These are phyloP conservation scores for Royoungia palumana DNA, from an alignment of 768 basidiomycete genomes.

Conservation along the genomic window DNA sequence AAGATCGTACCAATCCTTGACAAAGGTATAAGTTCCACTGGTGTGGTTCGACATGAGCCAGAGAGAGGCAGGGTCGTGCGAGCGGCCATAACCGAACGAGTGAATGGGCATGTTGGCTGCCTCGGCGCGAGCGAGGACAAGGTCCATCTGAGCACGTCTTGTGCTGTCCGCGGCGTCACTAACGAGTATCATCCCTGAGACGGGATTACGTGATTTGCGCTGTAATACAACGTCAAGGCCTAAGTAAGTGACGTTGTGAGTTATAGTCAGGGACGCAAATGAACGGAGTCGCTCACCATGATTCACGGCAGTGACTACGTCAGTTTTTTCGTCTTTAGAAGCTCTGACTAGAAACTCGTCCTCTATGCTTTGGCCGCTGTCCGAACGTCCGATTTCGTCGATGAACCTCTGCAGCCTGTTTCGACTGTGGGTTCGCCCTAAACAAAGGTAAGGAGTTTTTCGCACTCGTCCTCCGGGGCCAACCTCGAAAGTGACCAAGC, in stretches of 20 bases:
- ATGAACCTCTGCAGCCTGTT: slow-evolving; percentile 73
- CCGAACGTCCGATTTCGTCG: slow-evolving; percentile 55
- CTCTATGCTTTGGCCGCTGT: slow-evolving; percentile 45
- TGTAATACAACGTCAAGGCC: slow-evolving; percentile 93
- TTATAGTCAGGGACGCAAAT: not conserved
- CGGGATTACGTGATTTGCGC: slow-evolving; percentile 85
- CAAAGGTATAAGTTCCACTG: slow-evolving; percentile 94
- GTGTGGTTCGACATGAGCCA: slow-evolving; percentile 99
- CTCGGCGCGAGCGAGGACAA: slow-evolving; percentile 94
- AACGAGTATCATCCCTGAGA: slow-evolving; percentile 89
- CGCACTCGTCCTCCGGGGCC: slow-evolving; percentile 78
- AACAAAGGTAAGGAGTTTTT: slow-evolving; percentile 88
- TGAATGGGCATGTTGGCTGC: slow-evolving; percentile 97
- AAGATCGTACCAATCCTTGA: slow-evolving; percentile 97
- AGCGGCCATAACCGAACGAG: slow-evolving; percentile 93
- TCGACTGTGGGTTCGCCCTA: slow-evolving; percentile 67
- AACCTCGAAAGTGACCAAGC: slow-evolving; percentile 90
- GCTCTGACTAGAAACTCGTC: slow-evolving; percentile 66
- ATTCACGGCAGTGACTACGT: slow-evolving; percentile 98
- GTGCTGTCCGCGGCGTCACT: slow-evolving; percentile 92
- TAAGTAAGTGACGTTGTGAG: slow-evolving; percentile 23
- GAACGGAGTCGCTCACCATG: slow-evolving; percentile 52
- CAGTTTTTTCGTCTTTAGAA: slow-evolving; percentile 89
- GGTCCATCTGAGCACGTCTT: slow-evolving; percentile 94
- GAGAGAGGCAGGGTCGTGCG: slow-evolving; percentile 94